Conservation (phyloP, 208 protist genomes). For the Entamoeba invadens region DNA sequence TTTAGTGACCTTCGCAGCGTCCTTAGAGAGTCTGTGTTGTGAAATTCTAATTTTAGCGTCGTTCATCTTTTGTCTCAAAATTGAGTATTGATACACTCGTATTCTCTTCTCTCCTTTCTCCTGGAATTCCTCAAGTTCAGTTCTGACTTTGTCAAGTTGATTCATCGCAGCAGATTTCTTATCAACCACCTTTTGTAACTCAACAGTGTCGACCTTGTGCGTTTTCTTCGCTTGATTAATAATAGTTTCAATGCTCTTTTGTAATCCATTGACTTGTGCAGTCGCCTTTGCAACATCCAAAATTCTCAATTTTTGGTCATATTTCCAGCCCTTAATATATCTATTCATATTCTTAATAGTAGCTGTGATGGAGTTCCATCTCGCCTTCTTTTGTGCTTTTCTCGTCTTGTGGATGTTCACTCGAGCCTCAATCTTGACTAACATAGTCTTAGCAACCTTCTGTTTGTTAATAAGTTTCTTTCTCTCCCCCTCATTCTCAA, state of each 20-base stretch:
- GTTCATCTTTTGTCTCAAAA: neutral
- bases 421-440: neutral
- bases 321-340: neutral
- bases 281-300: neutral
- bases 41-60: neutral
- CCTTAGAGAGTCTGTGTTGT: neutral
- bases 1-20: neutral
- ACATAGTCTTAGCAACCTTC: neutral
- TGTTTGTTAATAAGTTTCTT: neutral
- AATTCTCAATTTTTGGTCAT: neutral
- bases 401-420: neutral
- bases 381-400: neutral
- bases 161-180: neutral
- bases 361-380: neutral
- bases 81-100: neutral
- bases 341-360: neutral
- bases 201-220: neutral
- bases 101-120: neutral
- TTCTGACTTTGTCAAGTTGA: neutral
- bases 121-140: neutral
- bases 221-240: neutral
- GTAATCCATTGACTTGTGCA: neutral
- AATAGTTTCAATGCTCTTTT: neutral
- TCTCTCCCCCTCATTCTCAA: neutral
- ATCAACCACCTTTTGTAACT: neutral